A percentile compares a stretch with the other conserved stretches of the same genome.
These are phyloP conservation scores for Graphiopsis chlorocephala DNA, from an alignment of 2,329 filamentous ascomycete genomes.

Conservation along the genomic window DNA sequence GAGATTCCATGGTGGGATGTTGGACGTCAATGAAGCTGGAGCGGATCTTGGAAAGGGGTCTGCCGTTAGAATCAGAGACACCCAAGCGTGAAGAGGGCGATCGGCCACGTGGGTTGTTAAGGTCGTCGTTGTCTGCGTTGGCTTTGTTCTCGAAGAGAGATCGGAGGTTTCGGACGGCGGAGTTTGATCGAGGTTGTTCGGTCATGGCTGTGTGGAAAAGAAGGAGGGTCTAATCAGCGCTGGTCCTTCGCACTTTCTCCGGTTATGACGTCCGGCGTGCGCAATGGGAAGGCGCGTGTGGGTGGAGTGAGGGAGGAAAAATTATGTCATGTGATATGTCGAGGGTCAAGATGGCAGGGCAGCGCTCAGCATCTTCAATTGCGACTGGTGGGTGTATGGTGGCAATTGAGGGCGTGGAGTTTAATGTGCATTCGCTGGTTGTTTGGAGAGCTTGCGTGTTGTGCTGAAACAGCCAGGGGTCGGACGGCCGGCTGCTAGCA, in stretches of 20 bases:
- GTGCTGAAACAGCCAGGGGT: conserved; percentile 3
- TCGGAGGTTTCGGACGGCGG: conserved; percentile 48
- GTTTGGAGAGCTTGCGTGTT: background rate
- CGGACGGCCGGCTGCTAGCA: background rate
- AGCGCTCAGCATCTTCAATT: background rate
- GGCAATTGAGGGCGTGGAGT: background rate
- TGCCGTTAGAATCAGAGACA: conserved; percentile 24
- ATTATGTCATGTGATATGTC: background rate
- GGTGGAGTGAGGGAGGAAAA: background rate
- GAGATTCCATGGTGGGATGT: conserved; percentile 5
- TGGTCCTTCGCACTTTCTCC: conserved; percentile 10
- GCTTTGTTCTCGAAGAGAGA: conserved; percentile 49
- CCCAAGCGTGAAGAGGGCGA: conserved; percentile 32
- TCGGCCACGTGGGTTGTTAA: conserved; percentile 43
- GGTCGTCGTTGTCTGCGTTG: background rate
- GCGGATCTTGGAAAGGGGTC: conserved; percentile 44
- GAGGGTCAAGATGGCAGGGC: background rate
- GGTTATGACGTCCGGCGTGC: conserved; percentile 6
- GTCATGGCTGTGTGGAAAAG: conserved; percentile 44
- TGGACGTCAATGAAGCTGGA: conserved; percentile 40
- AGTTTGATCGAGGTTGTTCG: conserved; percentile 31
- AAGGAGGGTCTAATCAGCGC: conserved; percentile 8
- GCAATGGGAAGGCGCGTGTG: background rate
- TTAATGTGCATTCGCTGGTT: background rate
- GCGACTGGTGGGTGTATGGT: background rate